Conservation (phyloP, 1,284 basidiomycete genomes). For the Ceratorhiza oryzae-sativae region DNA sequence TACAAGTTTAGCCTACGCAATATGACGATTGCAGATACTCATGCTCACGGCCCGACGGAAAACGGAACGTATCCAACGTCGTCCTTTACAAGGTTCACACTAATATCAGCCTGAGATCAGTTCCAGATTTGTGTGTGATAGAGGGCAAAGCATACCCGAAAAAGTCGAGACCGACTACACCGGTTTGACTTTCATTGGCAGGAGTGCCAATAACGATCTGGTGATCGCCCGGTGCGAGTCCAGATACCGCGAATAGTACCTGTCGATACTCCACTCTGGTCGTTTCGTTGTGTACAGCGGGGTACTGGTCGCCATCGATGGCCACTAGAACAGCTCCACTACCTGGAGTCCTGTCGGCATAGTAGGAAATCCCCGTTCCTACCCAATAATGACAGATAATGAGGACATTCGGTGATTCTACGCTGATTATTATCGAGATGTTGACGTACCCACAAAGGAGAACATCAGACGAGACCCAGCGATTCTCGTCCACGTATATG, state of each 20-base stretch:
- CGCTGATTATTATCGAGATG: too few relatives aligned
- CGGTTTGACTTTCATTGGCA: not conserved
- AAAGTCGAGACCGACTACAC: not conserved
- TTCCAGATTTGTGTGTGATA: not conserved
- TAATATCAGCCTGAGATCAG: not conserved
- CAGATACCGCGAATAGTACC: not conserved
- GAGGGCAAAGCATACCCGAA: not conserved
- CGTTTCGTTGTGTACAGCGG: not conserved
- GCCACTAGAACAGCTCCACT: not conserved
- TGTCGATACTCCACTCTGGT: not conserved
- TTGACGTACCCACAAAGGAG: not conserved
- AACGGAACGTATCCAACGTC: too few relatives aligned
- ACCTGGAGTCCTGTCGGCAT: not conserved
- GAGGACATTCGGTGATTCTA: too few relatives aligned
- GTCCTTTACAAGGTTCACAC: not conserved
- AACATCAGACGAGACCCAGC: not conserved
- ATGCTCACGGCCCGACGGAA: not conserved
- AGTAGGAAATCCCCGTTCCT: slow-evolving; percentile 11
- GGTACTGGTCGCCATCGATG: not conserved
- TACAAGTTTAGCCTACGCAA: too few relatives aligned
- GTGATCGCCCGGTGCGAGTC: not conserved
- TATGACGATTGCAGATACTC: too few relatives aligned
- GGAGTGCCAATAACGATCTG: not conserved
- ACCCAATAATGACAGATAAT: too few relatives aligned
- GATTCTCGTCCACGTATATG: not conserved